Base-by-base conservation (phyloP, 2,329 filamentous ascomycete species). In the Aspergillus ustus region DNA sequence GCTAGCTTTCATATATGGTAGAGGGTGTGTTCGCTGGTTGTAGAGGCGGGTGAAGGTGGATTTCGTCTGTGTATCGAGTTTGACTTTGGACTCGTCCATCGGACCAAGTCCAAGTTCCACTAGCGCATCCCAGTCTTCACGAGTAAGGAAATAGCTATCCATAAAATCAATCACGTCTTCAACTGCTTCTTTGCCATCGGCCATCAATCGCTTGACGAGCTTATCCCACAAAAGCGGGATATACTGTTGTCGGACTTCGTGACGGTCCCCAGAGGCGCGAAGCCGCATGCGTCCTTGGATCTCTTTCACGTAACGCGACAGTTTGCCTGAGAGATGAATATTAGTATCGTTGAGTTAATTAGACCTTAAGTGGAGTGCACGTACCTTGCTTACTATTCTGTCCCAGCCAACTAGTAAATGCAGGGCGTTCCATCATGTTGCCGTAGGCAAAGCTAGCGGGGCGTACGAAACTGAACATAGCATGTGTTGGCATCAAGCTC, bases 281-380 rank as follows among this genome's bases (percentile, higher is more conserved):
- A 99, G 86, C 8, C 95, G 91, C 93, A 99, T 98, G 73, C 99
- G 95, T 5, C 93, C 92, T 75, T 99, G 95, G 6, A 99, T 92
- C 71, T 99, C 95, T 71, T 96, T 96, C 67, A 96, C 84, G 70
- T 88, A 91, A 61, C 95, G 89, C 66, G 85, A 86, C 52, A 98
- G 82, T 76, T 89, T 89, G 51, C 82, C 82, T 79, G 60, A 6
- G 31, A 63, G 28, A 22, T 7, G 6, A 44, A 57, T 56, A 53
- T 67, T 49, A 67, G 45, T 51, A 34, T 45, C 22, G n/a, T 13
- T 43, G 7, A 2, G 29, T 45, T 13, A n/a, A 48, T 22, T 25
- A 25, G 25, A 25, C 25, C 11, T 52, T 19, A 15, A n/a, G 7
- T 13, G 34, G 28, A 25, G 45, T 60, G 17, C 28, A 43, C 77